Evolutionary conservation across 495 filamentous ascomycete species (phyloP), one percentile per base, ranked within the genome.

Genomic region (Penicillium angulare): DNA sequence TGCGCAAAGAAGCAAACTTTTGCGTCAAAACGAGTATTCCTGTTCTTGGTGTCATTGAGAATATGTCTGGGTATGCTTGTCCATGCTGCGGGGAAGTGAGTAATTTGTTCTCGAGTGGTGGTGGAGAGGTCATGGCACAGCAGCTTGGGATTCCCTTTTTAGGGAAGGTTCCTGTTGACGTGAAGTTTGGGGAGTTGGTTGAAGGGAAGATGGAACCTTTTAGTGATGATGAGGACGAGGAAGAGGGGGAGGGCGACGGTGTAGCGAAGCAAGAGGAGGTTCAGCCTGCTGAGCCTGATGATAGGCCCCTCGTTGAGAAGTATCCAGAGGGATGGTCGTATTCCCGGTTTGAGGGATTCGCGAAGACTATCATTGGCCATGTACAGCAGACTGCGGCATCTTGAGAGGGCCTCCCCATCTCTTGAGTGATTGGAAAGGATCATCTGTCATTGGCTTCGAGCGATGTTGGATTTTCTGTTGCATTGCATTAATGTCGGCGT

Each of bases 21-120:
- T 98, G 93, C 67, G 74, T 72, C 20, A 97, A 97, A 74, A 91
- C 88, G 6, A 82, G 83, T 16, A 83, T 98, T 33, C 72, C 80
- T 10, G 82, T 95, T 16, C 74, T 97, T 26, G 93, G 93, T 0
- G 91, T 98, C 2, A 78, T 98, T 31, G 93, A 98, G 74, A 98
- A 98, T 68, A 97, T 98, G 95, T 86, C 86, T 21, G 93, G 93
- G 2, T 98, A 92, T 69, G 87, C 96, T 47, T 98, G 93, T 69
- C 92, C 92, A 27, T 89, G 91, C 63, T 98, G 93, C 71, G 88
- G 86, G 55, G 90, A 95, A 68, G 89, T 90, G 67, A 95, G 89
- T 35, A 89, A 97, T 72, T 72, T 97, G 47, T 97, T 97, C 64
- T 86, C 84, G 41, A 89, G 83, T 44, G 95, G 93, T 15, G 93